Percentiles rank a stretch among this genome's conserved stretches.
Conservation (phyloP, 2,329 filamentous ascomycete genomes). For the Colletotrichum sojae region DNA sequence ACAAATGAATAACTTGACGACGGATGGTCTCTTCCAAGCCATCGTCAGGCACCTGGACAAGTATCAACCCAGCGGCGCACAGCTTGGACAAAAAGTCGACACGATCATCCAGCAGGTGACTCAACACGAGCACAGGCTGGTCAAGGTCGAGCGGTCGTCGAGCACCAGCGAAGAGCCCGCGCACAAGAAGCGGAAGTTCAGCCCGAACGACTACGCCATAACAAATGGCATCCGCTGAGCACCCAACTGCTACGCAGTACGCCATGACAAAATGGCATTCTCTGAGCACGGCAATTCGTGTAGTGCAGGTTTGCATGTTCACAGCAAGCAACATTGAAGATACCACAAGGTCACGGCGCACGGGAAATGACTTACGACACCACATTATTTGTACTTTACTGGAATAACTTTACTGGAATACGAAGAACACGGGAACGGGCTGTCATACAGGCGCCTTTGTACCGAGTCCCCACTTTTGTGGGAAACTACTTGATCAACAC, state of each 20-base stretch:
- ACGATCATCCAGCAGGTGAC: slow-evolving; percentile 24
- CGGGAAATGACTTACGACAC: not conserved
- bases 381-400: not conserved
- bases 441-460: slow-evolving; percentile 11
- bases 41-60: slow-evolving; percentile 56
- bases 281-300: too few relatives aligned
- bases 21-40: slow-evolving; percentile 56
- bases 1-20: slow-evolving; percentile 65
- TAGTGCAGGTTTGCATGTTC: not conserved
- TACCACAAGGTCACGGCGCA: slow-evolving; percentile 16
- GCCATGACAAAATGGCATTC: too few relatives aligned
- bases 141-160: slow-evolving; percentile 8
- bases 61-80: slow-evolving; percentile 20
- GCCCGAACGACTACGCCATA: slow-evolving; percentile 1
- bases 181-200: slow-evolving; percentile 28
- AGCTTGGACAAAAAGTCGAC: slow-evolving; percentile 19
- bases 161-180: slow-evolving; percentile 17
- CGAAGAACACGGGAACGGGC: slow-evolving; percentile 18
- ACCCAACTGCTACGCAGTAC: not conserved
- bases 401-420: not conserved
- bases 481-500: too few relatives aligned
- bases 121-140: slow-evolving; percentile 26
- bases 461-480: too few relatives aligned
- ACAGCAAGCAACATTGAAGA: not conserved
- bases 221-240: slow-evolving; percentile 32